Evolutionary conservation across 768 basidiomycete species (phyloP), one percentile per base, ranked within the genome.

Genomic region (Cubamyces lactineus): DNA sequence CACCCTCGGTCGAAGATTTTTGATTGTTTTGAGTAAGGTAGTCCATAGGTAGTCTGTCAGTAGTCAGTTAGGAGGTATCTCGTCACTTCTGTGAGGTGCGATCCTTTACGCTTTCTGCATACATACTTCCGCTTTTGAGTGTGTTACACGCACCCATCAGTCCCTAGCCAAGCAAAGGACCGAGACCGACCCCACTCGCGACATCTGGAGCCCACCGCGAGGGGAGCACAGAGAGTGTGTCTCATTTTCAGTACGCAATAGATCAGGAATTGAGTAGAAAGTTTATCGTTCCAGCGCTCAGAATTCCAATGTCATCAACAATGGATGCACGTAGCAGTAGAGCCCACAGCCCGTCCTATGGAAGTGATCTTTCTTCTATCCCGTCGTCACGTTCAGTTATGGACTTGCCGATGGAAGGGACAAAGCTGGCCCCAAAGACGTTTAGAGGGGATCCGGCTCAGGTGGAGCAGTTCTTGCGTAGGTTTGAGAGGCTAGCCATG

Each of bases 391-490:
- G 43, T 21, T 45, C 43, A 45, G 43, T 39, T 15, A 28, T 50
- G 9, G 57, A 63, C 30, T 46, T 69, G 40, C 69, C 69, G 21
- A 28, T 67, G 40, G 57, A 49, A 21, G 66, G 65, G 43, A 23
- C 54, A 4, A 65, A 61, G 38, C 57, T 57, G 1, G 66, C 67
- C 1, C 69, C 69, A 12, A 66, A 62, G 55, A 64, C 48, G 11
- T 69, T 70, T 50, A 59, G 53, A 43, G 69, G 69, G 0, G 59
- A 65, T 15, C 53, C 64, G 48, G 42, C 67, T 2, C 63, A 68
- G 17, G 62, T 70, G 0, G 41, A 61, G 1, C 46, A 17, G 2
- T 70, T 70, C 60, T 28, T 70, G 16, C 34, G 54, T 1, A 58
- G 59, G 53, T 67, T 61, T 56, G 65, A 66, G 23, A 41, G 43